A percentile compares a stretch with the other conserved stretches of the same genome.
Evolutionary conservation across 805 yeast genomes (phyloP).

Genomic region (Yarrowia bubula): DNA sequence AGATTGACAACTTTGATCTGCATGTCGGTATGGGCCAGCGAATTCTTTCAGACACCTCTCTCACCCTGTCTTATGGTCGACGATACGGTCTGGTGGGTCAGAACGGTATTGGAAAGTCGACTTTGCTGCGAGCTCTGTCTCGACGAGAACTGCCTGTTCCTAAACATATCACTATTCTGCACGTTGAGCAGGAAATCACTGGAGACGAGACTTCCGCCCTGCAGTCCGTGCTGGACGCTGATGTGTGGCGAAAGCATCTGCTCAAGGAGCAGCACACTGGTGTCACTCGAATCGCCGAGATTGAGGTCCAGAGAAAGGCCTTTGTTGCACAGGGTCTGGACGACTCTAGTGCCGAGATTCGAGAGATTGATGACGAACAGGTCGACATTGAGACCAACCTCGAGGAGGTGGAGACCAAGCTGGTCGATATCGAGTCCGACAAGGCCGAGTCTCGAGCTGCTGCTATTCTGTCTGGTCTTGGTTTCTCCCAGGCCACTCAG

Average conservation of each 20-base stretch:
- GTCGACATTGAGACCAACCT: constrained; percentile 79
- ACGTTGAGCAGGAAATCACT: constrained; percentile 94
- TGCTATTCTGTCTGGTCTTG: constrained; percentile 85
- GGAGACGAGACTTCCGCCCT: constrained; percentile 92
- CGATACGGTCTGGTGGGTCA: constrained; percentile 98
- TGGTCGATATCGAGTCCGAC: constrained; percentile 92
- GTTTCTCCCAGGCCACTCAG: constrained; percentile 88
- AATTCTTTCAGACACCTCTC: constrained; percentile 81
- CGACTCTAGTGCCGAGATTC: constrained; percentile 49
- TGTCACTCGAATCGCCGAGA: constrained; percentile 69
- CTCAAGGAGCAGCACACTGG: constrained; percentile 62
- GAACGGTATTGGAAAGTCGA: constrained; percentile 99
- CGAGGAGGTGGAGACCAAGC: constrained; percentile 74
- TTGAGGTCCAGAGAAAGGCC: constrained; percentile 57
- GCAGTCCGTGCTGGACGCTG: constrained; percentile 97
- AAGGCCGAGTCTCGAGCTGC: constrained; percentile 98
- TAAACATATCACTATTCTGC: constrained; percentile 89
- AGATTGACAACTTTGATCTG: constrained; percentile 86
- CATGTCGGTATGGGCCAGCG: constrained; percentile 96
- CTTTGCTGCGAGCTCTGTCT: constrained; percentile 83
- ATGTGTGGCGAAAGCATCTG: constrained; percentile 95
- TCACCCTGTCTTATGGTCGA: constrained; percentile 86
- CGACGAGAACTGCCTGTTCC: constrained; percentile 93
- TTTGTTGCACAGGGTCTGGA: constrained; percentile 30
- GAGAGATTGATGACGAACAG: constrained; percentile 83